A percentile compares a stretch with the other conserved stretches of the same genome.
Conservation (phyloP, 192 early-diverging fungal species). For the Haplosporangium gracile region DNA sequence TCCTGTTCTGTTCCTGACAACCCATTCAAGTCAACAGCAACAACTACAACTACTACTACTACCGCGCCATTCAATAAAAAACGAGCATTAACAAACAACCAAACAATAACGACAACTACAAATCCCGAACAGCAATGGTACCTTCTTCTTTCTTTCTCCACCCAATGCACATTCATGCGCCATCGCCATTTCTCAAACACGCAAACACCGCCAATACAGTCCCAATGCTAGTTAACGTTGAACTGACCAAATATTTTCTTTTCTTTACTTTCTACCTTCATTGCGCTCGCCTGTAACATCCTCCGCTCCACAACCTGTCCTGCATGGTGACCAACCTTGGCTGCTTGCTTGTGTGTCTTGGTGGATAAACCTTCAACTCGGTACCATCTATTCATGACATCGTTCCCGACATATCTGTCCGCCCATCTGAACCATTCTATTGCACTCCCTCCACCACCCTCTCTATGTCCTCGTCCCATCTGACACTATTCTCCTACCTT, state of each 20-base stretch:
- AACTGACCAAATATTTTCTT: neutral
- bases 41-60: neutral
- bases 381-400: conserved; percentile 23
- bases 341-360: neutral
- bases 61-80: neutral
- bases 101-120: neutral
- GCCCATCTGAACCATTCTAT: neutral
- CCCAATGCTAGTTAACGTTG: neutral
- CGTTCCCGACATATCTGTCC: conserved; percentile 11
- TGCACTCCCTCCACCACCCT: neutral
- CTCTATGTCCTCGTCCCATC: neutral
- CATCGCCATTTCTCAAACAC: neutral
- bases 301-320: neutral
- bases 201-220: neutral
- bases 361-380: neutral
- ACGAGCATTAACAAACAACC: neutral
- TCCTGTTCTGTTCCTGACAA: conserved; percentile 3
- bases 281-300: neutral
- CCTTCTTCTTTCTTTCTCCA: neutral
- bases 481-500: conserved; percentile 1
- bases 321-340: neutral
- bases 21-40: neutral
- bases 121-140: neutral
- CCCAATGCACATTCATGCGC: neutral
- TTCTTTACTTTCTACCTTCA: neutral